Conservation (phyloP, 2,329 filamentous ascomycete species). For the Paecilomyces dactylethromorphus region DNA sequence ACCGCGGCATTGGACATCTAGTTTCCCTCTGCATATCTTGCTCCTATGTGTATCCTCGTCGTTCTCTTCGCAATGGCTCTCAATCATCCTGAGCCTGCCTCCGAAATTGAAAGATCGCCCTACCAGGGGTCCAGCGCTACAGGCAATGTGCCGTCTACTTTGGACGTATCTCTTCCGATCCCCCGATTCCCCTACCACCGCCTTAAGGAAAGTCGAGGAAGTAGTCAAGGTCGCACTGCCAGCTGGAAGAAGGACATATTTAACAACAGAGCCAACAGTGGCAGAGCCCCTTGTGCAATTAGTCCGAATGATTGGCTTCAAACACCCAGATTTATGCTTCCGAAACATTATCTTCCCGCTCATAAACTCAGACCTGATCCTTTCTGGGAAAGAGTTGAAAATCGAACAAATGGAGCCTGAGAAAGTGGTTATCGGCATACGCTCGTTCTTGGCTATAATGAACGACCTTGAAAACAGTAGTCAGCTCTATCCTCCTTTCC, state of each 20-base stretch:
- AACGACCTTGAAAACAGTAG: constrained; percentile 83
- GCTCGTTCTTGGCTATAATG: constrained; percentile 89
- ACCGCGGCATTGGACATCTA: constrained; percentile 82
- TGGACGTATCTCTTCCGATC: constrained; percentile 93
- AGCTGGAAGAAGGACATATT: constrained; percentile 68
- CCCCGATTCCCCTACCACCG: constrained; percentile 61
- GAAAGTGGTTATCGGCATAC: constrained; percentile 93
- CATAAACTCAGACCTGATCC: constrained; percentile 86
- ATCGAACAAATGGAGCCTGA: constrained; percentile 94
- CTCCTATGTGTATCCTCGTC: constrained; percentile 80
- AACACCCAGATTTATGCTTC: constrained; percentile 90
- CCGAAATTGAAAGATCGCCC: constrained; percentile 77
- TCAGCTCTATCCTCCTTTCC: constrained; percentile 73
- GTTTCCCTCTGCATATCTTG: constrained; percentile 81
- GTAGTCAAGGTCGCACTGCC: constrained; percentile 80
- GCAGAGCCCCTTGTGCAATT: constrained; percentile 88
- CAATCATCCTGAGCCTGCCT: constrained; percentile 70
- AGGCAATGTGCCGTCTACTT: constrained; percentile 80
- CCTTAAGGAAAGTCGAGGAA: constrained; percentile 78
- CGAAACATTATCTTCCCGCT: constrained; percentile 88
- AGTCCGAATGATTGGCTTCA: constrained; percentile 89
- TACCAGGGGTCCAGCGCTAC: constrained; percentile 71
- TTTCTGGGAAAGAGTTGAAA: constrained; percentile 66
- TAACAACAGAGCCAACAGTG: constrained; percentile 76
- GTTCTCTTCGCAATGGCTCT: constrained; percentile 81